Evolutionary conservation across 169 alveolate species (phyloP), one percentile per base, ranked within the genome.

Genomic region (Plasmodium yoelii): DNA sequence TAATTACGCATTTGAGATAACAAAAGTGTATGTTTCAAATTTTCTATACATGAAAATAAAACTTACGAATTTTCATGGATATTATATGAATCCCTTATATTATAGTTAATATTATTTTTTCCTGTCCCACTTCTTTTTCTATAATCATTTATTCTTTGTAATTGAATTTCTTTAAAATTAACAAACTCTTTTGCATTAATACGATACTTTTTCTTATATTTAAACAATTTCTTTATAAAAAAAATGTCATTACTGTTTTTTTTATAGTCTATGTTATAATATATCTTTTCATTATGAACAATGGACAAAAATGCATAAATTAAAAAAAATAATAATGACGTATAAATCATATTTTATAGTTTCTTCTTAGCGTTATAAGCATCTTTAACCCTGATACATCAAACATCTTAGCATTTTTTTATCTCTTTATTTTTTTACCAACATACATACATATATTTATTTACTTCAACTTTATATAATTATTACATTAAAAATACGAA

Each of bases 91-190:
- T 77, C 89, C 53, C 65, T 77, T 46, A 77, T 49, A 53, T 77
- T 77, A 57, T 77, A 77, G 71, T 77, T 77, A 12, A 77, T 77
- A 39, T 77, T 63, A 77, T 77, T 77, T 77, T 77, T 77, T 42
- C 67, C 89, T 49, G 57, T 28, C 15, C 89, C 89, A 51, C 89
- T 77, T 57, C 89, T 68, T 65, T 77, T 59, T 22, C 75, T 67
- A 46, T 51, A 70, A 49, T 70, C 82, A 22, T 70, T 70, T 70
- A 70, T 70, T 70, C 82, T 70, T 26, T 70, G 65, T 19, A 70
- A 15, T 46, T 77, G 89, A 15, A 77, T 77, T 46, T 77, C 89
- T 59, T 57, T 77, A 15, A 12, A 77, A 22, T 77, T 77, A 28
- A 77, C 59, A 77, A 64, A 77, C 55, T 77, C 46, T 61, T 75